A percentile compares a stretch with the other conserved stretches of the same genome.
These are phyloP conservation scores for Vitis hybrid DNA, from an alignment of 177 flowering plant genomes.

Conservation along the genomic window DNA sequence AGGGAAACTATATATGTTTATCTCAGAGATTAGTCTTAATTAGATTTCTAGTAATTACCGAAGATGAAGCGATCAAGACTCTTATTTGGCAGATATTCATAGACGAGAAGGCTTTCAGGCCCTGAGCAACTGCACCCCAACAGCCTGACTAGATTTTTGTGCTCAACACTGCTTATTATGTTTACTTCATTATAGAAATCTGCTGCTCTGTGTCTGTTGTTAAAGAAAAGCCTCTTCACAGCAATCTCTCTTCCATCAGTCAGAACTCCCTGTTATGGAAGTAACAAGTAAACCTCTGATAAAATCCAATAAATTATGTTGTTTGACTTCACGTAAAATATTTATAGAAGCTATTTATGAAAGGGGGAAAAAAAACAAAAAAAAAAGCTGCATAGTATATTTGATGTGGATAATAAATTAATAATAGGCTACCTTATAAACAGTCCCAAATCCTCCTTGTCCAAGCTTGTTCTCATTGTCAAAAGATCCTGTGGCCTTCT, in stretches of 20 bases:
- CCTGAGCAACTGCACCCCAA: constrained; percentile 90
- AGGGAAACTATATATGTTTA: background rate
- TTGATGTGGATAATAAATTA: background rate
- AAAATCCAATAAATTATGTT: background rate
- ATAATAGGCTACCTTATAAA: constrained; percentile 58
- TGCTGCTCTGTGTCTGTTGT: constrained; percentile 77
- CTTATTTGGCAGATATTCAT: constrained; percentile 65
- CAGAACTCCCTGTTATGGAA: constrained; percentile 61
- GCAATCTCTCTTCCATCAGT: constrained; percentile 90
- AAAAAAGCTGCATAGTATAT: background rate
- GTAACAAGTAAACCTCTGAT: background rate
- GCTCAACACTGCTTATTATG: constrained; percentile 82
- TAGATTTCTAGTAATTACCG: constrained; percentile 38
- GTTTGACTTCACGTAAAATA: background rate
- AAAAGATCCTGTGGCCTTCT: constrained; percentile 78
- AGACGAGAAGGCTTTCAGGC: constrained; percentile 92
- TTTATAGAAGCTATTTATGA: background rate
- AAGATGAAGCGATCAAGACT: constrained; percentile 86
- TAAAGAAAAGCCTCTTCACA: constrained; percentile 89
- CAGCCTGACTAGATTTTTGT: constrained; percentile 79
- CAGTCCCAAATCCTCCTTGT: constrained; percentile 89
- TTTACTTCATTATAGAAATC: constrained; percentile 91
- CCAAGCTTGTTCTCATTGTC: constrained; percentile 72
- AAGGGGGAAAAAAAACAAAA: background rate
- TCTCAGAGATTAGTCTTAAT: background rate